Base-by-base conservation (phyloP, 2,329 filamentous ascomycete genomes). In the Penicillium sp. region DNA sequence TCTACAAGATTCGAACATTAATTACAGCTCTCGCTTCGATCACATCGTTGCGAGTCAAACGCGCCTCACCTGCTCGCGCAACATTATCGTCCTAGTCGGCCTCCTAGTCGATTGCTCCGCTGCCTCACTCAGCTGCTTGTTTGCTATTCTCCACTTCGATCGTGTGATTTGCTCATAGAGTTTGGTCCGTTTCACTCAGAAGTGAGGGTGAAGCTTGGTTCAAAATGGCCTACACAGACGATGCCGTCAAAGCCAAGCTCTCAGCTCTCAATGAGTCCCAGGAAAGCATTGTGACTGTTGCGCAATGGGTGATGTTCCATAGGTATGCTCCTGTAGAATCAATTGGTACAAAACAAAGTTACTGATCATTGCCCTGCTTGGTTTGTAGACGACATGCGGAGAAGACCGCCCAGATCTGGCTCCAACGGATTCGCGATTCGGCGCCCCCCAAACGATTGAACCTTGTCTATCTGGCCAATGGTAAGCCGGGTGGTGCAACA, bases 241-340 rank as follows among this genome's bases (percentile, higher is more conserved):
- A 98, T 74, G 88, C 90, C 40, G 90, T 98, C 47, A 83, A 90
- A 68, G 89, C 91, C 46, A 96, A 96, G 75, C 84, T 98, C 46
- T 94, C 90, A 29, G 88, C 90, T 37, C 81, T 98, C 53, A 96
- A 95, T 71, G 94, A 98, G 73, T 95, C 90, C 9, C 91, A 98
- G 68, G 93, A 98, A 67, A 94, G 90, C 72, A 97, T 98, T 64
- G 83, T 95, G 52, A 91, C 88, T 33, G 90, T 95, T 53, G 90
- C 93, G 49, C 91, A 97, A 83, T 98, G 94, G 94, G 93, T 98
- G 53, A 94, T 98, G 86, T 98, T 98, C 68, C 91, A 98, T 73
- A 86, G 90, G 90, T 95, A 83, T 58, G 56, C 49, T 37, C 40
- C 48, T 46, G 39, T 41, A 34, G 27, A 37, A 33, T 35, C 47